Evolutionary conservation across 108 stramenopile species (phyloP), one percentile per base, ranked within the genome.

Genomic region (Conticribra guillardii): DNA sequence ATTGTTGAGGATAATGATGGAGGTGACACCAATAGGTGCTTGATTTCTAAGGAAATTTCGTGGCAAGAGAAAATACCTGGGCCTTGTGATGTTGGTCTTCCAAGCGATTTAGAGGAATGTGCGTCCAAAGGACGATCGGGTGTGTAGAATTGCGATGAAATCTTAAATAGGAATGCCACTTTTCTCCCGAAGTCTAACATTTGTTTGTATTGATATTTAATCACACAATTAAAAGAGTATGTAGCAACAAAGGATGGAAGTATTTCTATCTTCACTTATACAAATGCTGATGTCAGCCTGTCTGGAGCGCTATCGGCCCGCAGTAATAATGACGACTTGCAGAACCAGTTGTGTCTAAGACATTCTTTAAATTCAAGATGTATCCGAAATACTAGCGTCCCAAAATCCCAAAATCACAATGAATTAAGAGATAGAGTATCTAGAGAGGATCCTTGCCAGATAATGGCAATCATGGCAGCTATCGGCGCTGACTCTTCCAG

Each of bases 391-490:
- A 22, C 32, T 14, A 24, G 15, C 22, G 23, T 3, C 4, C 26
- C 4, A 41, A 58, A 23, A 51, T 31, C 17, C 27, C 8, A 26
- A 31, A 11, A n/a, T 45, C 71, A 33, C 4, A 44, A 14, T 29
- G 55, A 57, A 56, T 27, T 61, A 37, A 31, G 47, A 7, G 71
- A 74, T 24, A 58, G 60, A 45, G 23, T 41, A 49, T 21, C 44
- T 29, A 50, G 73, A 58, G 73, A 74, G 49, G 64, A 73, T 57
- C 30, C 48, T 18, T 52, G 48, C 27, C 22, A 65, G 33, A 29
- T 55, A 7, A 74, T 74, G 73, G 23, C 53, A 11, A 74, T 74
- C 18, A 74, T 74, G 64, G 64, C 64, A 26, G 27, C 57, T 0
- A 55, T 22, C 5, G 4, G 26, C 24, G 4, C 30, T 45, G 23